Base-by-base conservation (phyloP, 1,284 basidiomycete genomes). In the Naganishia albida region DNA sequence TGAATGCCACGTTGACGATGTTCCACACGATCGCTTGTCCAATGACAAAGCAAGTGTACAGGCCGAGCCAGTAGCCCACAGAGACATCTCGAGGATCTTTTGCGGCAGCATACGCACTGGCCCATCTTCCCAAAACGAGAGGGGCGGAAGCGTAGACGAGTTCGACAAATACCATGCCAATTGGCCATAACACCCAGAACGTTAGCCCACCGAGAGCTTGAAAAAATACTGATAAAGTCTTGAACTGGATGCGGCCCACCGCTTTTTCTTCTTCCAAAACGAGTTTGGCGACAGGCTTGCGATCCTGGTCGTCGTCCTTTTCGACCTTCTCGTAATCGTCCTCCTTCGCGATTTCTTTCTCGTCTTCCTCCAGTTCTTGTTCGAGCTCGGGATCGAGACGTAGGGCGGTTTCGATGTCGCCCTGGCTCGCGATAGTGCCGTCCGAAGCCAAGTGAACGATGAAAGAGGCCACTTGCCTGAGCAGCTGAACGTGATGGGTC, bases 401-500 rank as follows among this genome's bases (percentile, higher is more conserved):
- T 2, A 60, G 56, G 16, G 56, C 56, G 23, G 56, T 49, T 30
- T 68, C 65, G 25, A 63, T 44, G 28, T 75, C 71, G 1, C 77
- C 78, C 15, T 74, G 73, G 28, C 70, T 72, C 7, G 72, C 70
- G 51, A 79, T 72, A 76, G 72, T 70, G 80, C 84, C 69, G 75
- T 62, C 85, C 69, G 86, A 84, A 15, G 79, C 72, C 38, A 91
- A 73, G 3, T 83, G 83, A 26, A 89, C 83, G 15, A 87, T 82
- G 73, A 83, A 87, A 51, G 85, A 82, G 13, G 88, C 86, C 28
- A 88, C 79, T 2, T 86, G 84, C 25, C 82, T 82, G n/a, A 82
- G 82, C 73, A 90, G 82, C 2, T 84, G 83, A 28, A 88, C 82
- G 70, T 90, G 88, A 75, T 90, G 88, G 0, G 88, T 89, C 66